phyloP scores from a whole-genome alignment of 305 asterid species.

The Rubia tinctorum region DNA sequence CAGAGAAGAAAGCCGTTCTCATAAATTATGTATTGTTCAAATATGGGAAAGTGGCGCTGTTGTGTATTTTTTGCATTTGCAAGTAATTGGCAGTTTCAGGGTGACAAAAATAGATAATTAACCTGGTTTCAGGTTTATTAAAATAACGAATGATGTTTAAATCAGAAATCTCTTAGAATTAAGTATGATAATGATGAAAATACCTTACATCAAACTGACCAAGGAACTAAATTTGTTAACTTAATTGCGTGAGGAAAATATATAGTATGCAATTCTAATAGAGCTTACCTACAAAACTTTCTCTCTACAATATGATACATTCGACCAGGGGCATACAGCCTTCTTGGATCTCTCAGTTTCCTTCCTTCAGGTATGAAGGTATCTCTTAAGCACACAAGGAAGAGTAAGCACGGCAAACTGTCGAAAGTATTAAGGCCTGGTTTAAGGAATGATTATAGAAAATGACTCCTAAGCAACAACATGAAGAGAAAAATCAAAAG shows the following conservation, averaged over 20 bases:
- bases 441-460: conserved; percentile 32
- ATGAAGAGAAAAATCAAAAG: conserved; percentile 9
- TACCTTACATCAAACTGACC: neutral
- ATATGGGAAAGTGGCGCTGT: neutral
- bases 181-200: neutral
- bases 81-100: neutral
- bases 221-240: neutral
- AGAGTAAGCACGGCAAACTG: conserved; percentile 96
- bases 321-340: conserved; percentile 94
- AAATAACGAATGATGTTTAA: neutral
- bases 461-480: conserved; percentile 31
- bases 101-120: neutral
- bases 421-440: conserved; percentile 60
- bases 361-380: conserved; percentile 89
- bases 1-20: neutral
- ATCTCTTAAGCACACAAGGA: conserved; percentile 89
- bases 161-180: neutral
- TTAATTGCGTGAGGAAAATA: neutral
- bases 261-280: neutral
- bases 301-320: conserved; percentile 92
- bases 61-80: neutral
- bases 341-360: conserved; percentile 84
- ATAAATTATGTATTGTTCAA: neutral
- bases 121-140: neutral
- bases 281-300: conserved; percentile 77